Evolutionary conservation across 257 asterid species (phyloP), one percentile per base, ranked within the genome.

Genomic region (Linaria vulgaris): DNA sequence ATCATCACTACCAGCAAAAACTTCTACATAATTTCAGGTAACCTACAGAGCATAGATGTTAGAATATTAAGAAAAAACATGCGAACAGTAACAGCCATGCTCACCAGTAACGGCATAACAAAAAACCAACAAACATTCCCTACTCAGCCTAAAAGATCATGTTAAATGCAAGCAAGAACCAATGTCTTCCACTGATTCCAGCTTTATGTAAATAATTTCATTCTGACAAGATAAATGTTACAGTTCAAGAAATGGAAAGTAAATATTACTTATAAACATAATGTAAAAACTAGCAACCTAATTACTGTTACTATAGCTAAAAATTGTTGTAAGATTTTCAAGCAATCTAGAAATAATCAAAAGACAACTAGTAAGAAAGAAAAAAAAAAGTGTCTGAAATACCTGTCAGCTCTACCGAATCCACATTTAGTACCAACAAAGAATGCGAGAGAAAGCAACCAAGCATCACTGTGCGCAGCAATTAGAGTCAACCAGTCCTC

Each of bases 401-500:
- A 84, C 90, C 90, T 81, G 76, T 77, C 83, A 61, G 83, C 72
- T 72, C 65, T 79, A 56, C 76, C 80, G 49, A 81, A 79, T 31
- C 90, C 88, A 68, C 79, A 79, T 70, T 88, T 75, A 37, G 86
- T 72, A 27, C 84, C 91, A 46, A 74, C 74, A 53, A 70, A 84
- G 74, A 77, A 84, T 53, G 85, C 79, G 23, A 79, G 80, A 24
- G 86, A 54, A 52, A 84, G 78, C 79, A 84, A 69, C 91, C 91
- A 84, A 38, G 88, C 79, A 56, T 84, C 91, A 68, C 91, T 79
- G 71, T 81, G 84, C 56, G 71, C 82, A 44, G 88, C 84, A 59
- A 84, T 88, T 17, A 84, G 77, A 69, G 79, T 50, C 63, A 77
- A 50, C 91, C 90, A 84, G 70, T 84, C 88, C 57, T 72, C 76